These are phyloP conservation scores for Aspergillus floridensis DNA, from an alignment of 2,329 filamentous ascomycete genomes.

Conservation along the genomic window DNA sequence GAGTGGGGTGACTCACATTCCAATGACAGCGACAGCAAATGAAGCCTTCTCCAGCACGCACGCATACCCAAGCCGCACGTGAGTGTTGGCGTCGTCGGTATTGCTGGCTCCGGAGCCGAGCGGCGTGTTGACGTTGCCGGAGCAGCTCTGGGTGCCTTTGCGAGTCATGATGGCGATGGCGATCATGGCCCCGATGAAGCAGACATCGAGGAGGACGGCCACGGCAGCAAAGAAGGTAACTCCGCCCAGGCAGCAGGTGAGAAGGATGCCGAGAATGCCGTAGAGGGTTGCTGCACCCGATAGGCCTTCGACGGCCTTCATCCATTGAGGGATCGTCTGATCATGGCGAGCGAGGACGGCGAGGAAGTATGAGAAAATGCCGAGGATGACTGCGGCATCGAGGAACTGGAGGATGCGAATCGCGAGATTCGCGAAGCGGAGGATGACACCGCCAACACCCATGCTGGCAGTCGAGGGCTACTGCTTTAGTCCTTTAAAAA, in stretches of 20 bases:
- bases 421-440: constrained; percentile 68
- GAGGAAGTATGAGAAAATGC: constrained; percentile 82
- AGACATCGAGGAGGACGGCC: constrained; percentile 71
- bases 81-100: constrained; percentile 47
- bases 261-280: constrained; percentile 65
- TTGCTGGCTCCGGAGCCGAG: constrained; percentile 63
- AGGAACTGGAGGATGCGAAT: constrained; percentile 72
- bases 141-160: constrained; percentile 65
- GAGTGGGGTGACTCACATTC: constrained; percentile 55
- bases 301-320: constrained; percentile 75
- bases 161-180: constrained; percentile 76
- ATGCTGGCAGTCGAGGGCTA: constrained; percentile 44
- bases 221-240: constrained; percentile 69
- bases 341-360: constrained; percentile 66
- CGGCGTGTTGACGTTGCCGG: constrained; percentile 61
- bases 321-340: constrained; percentile 60
- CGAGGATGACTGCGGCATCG: constrained; percentile 70
- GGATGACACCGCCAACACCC: constrained; percentile 59
- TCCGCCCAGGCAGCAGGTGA: constrained; percentile 78
- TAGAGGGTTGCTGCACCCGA: constrained; percentile 74
- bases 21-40: constrained; percentile 75
- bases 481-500: not conserved
- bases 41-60: constrained; percentile 75
- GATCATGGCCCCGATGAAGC: constrained; percentile 73
- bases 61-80: constrained; percentile 54